phyloP scores from a whole-genome alignment of 2,329 filamentous ascomycete genomes.

The Fusarium veterinarium region DNA sequence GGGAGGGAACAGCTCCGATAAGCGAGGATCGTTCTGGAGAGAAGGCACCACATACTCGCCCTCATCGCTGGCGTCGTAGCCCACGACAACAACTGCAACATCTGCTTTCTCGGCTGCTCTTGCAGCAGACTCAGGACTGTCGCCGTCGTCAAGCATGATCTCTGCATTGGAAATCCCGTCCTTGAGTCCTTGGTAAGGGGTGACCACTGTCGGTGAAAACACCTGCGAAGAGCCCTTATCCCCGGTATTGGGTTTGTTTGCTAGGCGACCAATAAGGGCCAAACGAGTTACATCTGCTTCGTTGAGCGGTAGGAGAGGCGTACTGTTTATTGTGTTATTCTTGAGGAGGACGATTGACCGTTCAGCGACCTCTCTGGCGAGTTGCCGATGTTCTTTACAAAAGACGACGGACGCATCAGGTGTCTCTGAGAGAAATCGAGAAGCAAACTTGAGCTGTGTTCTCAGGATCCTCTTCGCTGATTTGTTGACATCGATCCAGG shows the following conservation, averaged over 20 bases:
- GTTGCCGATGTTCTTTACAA: conserved; percentile 24
- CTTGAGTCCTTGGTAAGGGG: conserved; percentile 26
- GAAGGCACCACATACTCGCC: conserved; percentile 34
- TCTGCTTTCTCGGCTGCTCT: conserved; percentile 4
- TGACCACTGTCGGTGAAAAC: conserved; percentile 9
- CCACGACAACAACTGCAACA: conserved; percentile 23
- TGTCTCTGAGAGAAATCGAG: not conserved
- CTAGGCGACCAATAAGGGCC: conserved; percentile 33
- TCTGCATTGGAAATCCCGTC: not conserved
- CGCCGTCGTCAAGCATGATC: conserved; percentile 1
- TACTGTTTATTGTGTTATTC: conserved; percentile 4
- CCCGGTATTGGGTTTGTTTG: conserved; percentile 26
- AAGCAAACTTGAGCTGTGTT: conserved; percentile 7
- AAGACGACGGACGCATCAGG: conserved; percentile 24
- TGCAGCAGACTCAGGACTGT: not conserved
- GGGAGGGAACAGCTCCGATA: conserved; percentile 7
- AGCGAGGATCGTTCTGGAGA: not conserved
- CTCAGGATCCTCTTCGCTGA: conserved; percentile 17
- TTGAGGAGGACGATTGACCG: conserved; percentile 39
- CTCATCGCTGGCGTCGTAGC: conserved; percentile 33
- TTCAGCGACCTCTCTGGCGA: conserved; percentile 27
- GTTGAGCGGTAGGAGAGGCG: not conserved
- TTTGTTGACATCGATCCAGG: conserved; percentile 2
- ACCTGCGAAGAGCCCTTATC: conserved; percentile 37
- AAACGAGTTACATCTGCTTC: not conserved